Conservation (phyloP, 116 monocot species). For the Trichopus zeylanicus region DNA sequence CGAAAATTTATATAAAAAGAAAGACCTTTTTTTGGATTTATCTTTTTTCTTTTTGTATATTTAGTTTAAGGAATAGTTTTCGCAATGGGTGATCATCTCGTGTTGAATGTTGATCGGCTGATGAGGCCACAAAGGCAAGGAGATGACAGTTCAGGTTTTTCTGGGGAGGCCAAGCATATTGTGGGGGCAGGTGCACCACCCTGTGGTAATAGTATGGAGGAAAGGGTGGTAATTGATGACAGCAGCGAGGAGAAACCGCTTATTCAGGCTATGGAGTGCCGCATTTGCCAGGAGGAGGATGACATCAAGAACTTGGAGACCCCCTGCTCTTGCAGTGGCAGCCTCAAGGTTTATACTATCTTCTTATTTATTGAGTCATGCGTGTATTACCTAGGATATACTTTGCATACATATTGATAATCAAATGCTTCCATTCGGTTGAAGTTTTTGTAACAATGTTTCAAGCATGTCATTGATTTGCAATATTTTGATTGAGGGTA, state of each 20-base stretch:
- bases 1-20: not conserved
- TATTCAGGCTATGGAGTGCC: slow-evolving; percentile 66
- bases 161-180: slow-evolving; percentile 1
- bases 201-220: slow-evolving; percentile 4
- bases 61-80: not conserved
- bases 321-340: slow-evolving; percentile 90
- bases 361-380: too few relatives aligned
- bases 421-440: too few relatives aligned
- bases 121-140: slow-evolving; percentile 8
- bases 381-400: too few relatives aligned
- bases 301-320: slow-evolving; percentile 64
- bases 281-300: slow-evolving; percentile 97
- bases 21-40: slow-evolving; percentile 1
- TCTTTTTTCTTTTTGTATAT: too few relatives aligned
- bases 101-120: slow-evolving; percentile 44
- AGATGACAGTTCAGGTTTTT: slow-evolving; percentile 9
- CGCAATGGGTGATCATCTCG: slow-evolving; percentile 62
- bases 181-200: not conserved
- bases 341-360: slow-evolving; percentile 72
- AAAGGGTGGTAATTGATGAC: slow-evolving; percentile 7
- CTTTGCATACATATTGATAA: too few relatives aligned
- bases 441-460: too few relatives aligned
- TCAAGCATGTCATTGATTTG: too few relatives aligned
- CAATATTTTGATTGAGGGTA: too few relatives aligned
- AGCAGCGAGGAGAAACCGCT: slow-evolving; percentile 69